phyloP scores from a whole-genome alignment of 345 rosid species.

The Salix suchowensis region DNA sequence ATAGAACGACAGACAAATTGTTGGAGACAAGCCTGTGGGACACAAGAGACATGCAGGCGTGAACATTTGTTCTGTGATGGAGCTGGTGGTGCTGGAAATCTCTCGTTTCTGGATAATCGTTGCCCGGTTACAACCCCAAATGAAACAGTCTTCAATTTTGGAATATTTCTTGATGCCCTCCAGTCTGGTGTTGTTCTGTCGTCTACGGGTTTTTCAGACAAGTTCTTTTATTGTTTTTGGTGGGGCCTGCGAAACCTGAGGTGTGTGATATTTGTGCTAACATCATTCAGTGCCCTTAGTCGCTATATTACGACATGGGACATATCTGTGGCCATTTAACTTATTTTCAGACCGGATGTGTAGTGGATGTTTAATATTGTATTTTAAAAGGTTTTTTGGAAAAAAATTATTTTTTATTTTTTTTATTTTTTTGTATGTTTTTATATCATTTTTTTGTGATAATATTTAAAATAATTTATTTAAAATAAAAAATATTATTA shows the following conservation, averaged over 20 bases:
- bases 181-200: constrained; percentile 28
- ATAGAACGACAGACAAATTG: no score
- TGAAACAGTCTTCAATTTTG: constrained; percentile 21
- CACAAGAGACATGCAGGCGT: no score
- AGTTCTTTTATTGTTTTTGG: constrained; percentile 36
- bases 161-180: constrained; percentile 31
- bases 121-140: constrained; percentile 25
- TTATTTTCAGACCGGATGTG: not conserved
- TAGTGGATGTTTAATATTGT: no score
- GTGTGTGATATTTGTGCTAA: not conserved
- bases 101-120: constrained; percentile 3
- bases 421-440: no score
- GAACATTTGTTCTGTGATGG: constrained; percentile 42
- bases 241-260: constrained; percentile 42
- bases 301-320: not conserved
- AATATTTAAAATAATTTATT: no score
- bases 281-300: no score
- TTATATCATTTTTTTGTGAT: no score
- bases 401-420: no score
- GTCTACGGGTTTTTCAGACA: constrained; percentile 22
- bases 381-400: no score
- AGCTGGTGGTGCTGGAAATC: not conserved
- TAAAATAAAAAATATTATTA: no score
- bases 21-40: no score
- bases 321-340: not conserved